phyloP scores from a whole-genome alignment of 306 rosid species.

The Erythrophleum fordii region DNA sequence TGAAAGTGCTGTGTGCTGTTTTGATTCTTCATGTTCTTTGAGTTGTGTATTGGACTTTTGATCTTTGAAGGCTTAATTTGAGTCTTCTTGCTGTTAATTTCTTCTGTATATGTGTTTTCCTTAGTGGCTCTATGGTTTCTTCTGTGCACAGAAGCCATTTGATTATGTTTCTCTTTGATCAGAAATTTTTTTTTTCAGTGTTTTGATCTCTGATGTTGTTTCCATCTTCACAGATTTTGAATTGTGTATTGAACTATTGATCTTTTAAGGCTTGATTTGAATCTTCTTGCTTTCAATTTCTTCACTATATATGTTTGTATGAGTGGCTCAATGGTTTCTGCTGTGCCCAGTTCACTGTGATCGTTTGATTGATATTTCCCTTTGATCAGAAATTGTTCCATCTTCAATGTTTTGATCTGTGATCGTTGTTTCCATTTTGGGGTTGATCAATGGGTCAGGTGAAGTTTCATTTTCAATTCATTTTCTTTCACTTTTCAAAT shows the following conservation, averaged over 20 bases:
- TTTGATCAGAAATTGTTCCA: slow-evolving; percentile 16
- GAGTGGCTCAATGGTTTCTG: background rate
- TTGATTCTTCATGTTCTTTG: slow-evolving; percentile 10
- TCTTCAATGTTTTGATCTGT: background rate
- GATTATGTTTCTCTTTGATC: background rate
- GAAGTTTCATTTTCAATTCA: slow-evolving; percentile 9
- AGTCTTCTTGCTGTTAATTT: background rate
- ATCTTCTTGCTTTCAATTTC: background rate
- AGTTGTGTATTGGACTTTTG: background rate
- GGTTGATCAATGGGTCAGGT: background rate
- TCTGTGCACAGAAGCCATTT: background rate
- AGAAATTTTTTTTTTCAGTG: background rate
- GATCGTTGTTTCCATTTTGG: background rate
- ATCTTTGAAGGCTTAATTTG: slow-evolving; percentile 18
- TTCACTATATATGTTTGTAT: background rate
- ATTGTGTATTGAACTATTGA: background rate
- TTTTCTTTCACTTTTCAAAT: background rate
- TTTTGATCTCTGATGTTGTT: slow-evolving; percentile 1
- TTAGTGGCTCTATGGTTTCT: background rate
- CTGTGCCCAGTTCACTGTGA: background rate
- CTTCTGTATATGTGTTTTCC: background rate
- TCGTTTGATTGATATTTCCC: background rate
- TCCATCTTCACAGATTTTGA: background rate
- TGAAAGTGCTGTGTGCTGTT: slow-evolving; percentile 8
- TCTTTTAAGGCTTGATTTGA: background rate